Evolutionary conservation across 371 early-diverging fungal species (phyloP).

Genomic region (Mucor irregularis): DNA sequence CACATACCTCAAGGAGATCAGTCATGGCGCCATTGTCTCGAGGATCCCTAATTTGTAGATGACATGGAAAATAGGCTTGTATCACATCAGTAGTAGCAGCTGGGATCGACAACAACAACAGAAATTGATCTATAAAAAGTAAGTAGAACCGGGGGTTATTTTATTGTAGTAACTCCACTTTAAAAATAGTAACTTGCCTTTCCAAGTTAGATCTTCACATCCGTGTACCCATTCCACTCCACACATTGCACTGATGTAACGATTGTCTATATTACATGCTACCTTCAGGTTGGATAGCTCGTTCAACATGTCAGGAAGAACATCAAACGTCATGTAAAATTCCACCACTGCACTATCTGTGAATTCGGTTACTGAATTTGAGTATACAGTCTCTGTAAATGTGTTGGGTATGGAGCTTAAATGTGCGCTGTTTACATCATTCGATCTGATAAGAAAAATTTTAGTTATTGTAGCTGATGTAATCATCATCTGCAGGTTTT

Average conservation of each 20-base stretch:
- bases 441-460: neutral
- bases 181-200: slow-evolving; percentile 1
- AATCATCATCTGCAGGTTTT: neutral
- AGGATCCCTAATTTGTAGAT: neutral
- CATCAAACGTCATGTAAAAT: slow-evolving; percentile 6
- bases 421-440: no score
- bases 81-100: neutral
- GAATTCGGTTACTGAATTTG: neutral
- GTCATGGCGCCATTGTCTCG: neutral
- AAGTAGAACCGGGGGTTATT: no score
- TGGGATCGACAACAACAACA: slow-evolving; percentile 15
- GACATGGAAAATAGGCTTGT: slow-evolving; percentile 13
- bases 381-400: neutral
- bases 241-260: neutral
- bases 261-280: neutral
- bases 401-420: neutral
- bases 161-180: neutral
- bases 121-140: neutral
- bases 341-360: neutral
- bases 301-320: neutral
- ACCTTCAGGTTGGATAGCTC: neutral
- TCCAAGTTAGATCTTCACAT: slow-evolving; percentile 6
- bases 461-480: neutral
- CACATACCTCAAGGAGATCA: neutral
- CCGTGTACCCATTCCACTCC: slow-evolving; percentile 8